These are phyloP conservation scores for Rhizophora apiculata DNA, from an alignment of 345 rosid species.

Conservation along the genomic window DNA sequence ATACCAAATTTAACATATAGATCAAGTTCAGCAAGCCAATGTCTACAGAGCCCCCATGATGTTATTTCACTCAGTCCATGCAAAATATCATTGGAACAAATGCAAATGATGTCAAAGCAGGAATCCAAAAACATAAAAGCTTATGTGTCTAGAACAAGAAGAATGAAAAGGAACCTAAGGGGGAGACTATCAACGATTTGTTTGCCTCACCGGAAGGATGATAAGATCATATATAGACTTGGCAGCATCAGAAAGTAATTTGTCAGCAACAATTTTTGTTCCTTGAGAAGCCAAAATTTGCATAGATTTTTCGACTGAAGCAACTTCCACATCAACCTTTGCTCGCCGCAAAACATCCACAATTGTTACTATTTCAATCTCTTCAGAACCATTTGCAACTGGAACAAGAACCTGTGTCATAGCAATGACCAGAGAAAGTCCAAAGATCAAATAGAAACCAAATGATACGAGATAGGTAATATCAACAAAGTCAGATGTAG, in stretches of 20 bases:
- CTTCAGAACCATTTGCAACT: conserved; percentile 84
- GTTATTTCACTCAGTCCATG: background rate
- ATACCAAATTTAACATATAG: background rate
- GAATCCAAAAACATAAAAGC: background rate
- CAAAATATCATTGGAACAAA: too few species aligned
- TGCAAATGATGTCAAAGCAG: background rate
- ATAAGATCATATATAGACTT: conserved; percentile 61
- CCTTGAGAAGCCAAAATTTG: conserved; percentile 68
- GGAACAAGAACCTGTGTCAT: conserved; percentile 72
- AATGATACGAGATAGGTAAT: background rate
- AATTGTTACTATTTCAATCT: conserved; percentile 63
- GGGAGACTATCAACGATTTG: background rate
- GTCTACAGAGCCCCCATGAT: background rate
- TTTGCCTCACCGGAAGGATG: conserved; percentile 71
- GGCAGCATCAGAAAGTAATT: conserved; percentile 57
- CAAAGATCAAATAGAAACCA: background rate
- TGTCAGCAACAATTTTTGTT: conserved; percentile 73
- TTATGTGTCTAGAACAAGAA: conserved; percentile 5
- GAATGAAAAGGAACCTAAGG: conserved; percentile 13
- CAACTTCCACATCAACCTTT: conserved; percentile 72
- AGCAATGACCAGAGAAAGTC: conserved; percentile 2
- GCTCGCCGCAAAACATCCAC: conserved; percentile 78
- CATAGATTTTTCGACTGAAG: conserved; percentile 67
- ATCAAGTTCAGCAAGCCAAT: background rate
- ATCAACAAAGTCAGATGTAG: background rate